Conservation (phyloP, 495 filamentous ascomycete genomes). For the Talaromyces wortmannii region DNA sequence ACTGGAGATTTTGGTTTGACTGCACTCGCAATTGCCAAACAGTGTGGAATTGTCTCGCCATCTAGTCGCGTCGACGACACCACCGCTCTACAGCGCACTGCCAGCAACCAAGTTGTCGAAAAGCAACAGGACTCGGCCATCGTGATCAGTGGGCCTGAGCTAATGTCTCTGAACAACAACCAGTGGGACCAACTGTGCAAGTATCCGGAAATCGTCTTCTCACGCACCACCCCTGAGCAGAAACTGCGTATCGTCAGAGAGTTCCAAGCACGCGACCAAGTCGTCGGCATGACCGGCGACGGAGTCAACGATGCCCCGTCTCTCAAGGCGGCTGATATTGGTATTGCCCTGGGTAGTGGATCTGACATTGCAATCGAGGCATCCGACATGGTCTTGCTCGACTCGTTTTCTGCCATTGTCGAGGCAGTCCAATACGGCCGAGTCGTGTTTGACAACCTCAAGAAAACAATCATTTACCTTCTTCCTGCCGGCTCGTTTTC, state of each 20-base stretch:
- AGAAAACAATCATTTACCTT: constrained; percentile 54
- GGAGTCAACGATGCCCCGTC: constrained; percentile 67
- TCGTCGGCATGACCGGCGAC: constrained; percentile 74
- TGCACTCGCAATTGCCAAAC: constrained; percentile 58
- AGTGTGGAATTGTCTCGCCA: constrained; percentile 48
- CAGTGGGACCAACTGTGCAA: constrained; percentile 51
- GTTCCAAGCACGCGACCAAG: constrained; percentile 48
- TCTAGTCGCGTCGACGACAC: constrained; percentile 16
- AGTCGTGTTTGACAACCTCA: constrained; percentile 49
- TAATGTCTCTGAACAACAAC: constrained; percentile 48
- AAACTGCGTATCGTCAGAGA: constrained; percentile 69
- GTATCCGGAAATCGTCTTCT: constrained; percentile 64
- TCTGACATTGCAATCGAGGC: constrained; percentile 69
- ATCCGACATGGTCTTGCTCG: constrained; percentile 77
- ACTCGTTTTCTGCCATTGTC: constrained; percentile 60
- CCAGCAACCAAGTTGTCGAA: background rate
- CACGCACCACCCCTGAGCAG: constrained; percentile 66
- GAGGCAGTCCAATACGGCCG: constrained; percentile 58
- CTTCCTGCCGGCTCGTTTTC: constrained; percentile 62
- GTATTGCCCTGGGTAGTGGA: constrained; percentile 57
- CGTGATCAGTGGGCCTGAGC: constrained; percentile 43
- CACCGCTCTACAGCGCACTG: constrained; percentile 2
- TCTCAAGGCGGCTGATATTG: constrained; percentile 57
- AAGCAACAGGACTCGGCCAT: background rate
- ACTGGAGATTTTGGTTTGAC: constrained; percentile 71